Conservation (phyloP, 1,284 basidiomycete genomes). For the Boletus albobrunnescens region DNA sequence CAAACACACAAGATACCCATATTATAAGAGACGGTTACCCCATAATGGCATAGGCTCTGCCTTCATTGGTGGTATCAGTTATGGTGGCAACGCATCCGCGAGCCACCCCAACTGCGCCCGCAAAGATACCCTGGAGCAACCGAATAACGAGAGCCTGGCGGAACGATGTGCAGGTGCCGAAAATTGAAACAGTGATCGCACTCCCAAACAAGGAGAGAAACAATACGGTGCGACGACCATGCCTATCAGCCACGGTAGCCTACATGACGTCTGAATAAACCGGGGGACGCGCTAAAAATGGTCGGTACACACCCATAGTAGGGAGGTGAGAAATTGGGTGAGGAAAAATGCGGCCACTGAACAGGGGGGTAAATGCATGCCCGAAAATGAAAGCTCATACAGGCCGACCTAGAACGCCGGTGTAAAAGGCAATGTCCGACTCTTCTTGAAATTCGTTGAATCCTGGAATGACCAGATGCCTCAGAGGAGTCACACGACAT, state of each 20-base stretch:
- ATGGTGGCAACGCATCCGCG: slow-evolving; percentile 85
- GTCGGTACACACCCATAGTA: slow-evolving; percentile 66
- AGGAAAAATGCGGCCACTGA: slow-evolving; percentile 77
- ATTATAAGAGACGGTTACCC: slow-evolving; percentile 47
- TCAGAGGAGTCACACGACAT: slow-evolving; percentile 12
- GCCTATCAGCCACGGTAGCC: slow-evolving; percentile 91
- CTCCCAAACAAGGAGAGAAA: slow-evolving; percentile 83
- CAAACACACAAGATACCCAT: neutral
- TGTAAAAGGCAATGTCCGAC: slow-evolving; percentile 80
- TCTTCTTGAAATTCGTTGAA: slow-evolving; percentile 43
- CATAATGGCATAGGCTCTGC: slow-evolving; percentile 88
- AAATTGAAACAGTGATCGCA: slow-evolving; percentile 72
- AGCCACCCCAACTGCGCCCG: slow-evolving; percentile 90
- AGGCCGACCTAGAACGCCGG: slow-evolving; percentile 68
- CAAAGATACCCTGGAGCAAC: slow-evolving; percentile 93
- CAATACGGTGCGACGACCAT: slow-evolving; percentile 84
- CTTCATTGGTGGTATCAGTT: slow-evolving; percentile 89
- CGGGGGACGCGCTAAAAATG: neutral
- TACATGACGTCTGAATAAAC: slow-evolving; percentile 32
- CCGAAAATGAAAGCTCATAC: slow-evolving; percentile 9
- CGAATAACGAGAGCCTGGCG: slow-evolving; percentile 84
- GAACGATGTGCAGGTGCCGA: slow-evolving; percentile 81
- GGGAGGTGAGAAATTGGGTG: slow-evolving; percentile 88
- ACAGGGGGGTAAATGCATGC: slow-evolving; percentile 10
- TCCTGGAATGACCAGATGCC: slow-evolving; percentile 7